A percentile compares a stretch with the other conserved stretches of the same genome.
Evolutionary conservation across 352 stramenopile species (phyloP).

Genomic region (Peronospora tabacina): DNA sequence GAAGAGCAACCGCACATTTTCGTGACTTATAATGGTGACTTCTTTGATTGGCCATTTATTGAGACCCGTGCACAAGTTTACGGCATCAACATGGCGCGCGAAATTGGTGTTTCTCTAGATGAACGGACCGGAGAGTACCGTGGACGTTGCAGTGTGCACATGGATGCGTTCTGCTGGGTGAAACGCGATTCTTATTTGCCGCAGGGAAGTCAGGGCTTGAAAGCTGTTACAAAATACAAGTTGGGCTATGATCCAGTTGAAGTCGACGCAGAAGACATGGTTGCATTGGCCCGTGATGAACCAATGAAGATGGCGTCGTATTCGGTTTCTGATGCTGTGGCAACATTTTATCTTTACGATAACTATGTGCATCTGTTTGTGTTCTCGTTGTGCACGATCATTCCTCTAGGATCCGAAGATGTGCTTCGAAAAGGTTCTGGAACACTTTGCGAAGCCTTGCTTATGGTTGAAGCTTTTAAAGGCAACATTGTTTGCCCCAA

Average conservation of each 20-base stretch:
- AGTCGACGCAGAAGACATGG: conserved; percentile 99
- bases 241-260: conserved; percentile 97
- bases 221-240: conserved; percentile 99
- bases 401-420: conserved; percentile 96
- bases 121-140: conserved; percentile 87
- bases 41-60: conserved; percentile 99
- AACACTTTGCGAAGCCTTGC: conserved; percentile 97
- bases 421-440: conserved; percentile 94
- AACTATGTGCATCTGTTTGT: conserved; percentile 99
- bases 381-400: conserved; percentile 99
- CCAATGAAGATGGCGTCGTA: conserved; percentile 98
- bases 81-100: conserved; percentile 85
- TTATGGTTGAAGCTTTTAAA: conserved; percentile 97
- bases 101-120: conserved; percentile 81
- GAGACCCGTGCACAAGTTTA: conserved; percentile 88
- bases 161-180: conserved; percentile 99
- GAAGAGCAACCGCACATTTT: conserved; percentile 95
- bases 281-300: conserved; percentile 90
- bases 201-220: conserved; percentile 96
- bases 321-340: conserved; percentile 99
- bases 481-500: conserved; percentile 98
- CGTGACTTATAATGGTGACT: conserved; percentile 99
- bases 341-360: conserved; percentile 99
- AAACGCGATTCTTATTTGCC: conserved; percentile 99
- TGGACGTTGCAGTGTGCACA: conserved; percentile 89